Evolutionary conservation across 805 yeast genomes (phyloP).

Genomic region (Scheffersomyces ergatensis): DNA sequence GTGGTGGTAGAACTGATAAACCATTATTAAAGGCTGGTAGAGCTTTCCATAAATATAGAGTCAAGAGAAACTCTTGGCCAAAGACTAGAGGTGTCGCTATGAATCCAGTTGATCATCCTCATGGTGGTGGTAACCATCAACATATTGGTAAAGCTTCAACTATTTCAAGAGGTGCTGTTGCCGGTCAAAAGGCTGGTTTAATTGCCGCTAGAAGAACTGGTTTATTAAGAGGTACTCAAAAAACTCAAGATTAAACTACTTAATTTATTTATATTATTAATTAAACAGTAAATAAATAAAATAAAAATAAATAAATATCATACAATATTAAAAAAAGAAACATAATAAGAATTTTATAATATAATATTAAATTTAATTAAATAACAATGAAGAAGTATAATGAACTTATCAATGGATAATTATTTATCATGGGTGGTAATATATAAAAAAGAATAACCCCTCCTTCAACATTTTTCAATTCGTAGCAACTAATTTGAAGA

Average conservation of each 20-base stretch:
- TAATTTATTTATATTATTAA: neutral
- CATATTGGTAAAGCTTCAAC: conserved; percentile 37
- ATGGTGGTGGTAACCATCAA: conserved; percentile 93
- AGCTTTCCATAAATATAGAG: conserved; percentile 99
- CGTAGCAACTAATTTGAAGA: no score
- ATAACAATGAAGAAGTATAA: no score
- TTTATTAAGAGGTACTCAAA: conserved; percentile 38
- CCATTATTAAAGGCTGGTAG: conserved; percentile 99
- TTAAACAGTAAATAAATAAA: conserved; percentile 4
- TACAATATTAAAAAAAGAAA: neutral
- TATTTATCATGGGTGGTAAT: no score
- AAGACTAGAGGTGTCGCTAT: conserved; percentile 99
- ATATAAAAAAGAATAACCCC: no score
- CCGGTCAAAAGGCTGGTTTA: conserved; percentile 40
- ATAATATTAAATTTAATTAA: no score
- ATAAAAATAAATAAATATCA: conserved; percentile 5
- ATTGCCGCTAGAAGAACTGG: conserved; percentile 41
- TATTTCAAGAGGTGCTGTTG: conserved; percentile 38
- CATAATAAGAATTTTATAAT: neutral
- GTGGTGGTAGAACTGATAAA: conserved; percentile 99
- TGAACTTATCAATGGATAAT: no score
- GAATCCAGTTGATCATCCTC: conserved; percentile 99
- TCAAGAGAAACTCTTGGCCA: conserved; percentile 99
- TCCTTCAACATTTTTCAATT: no score
- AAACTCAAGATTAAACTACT: conserved; percentile 31